phyloP scores from a whole-genome alignment of 306 rosid species.

The Aeschynomene evenia region DNA sequence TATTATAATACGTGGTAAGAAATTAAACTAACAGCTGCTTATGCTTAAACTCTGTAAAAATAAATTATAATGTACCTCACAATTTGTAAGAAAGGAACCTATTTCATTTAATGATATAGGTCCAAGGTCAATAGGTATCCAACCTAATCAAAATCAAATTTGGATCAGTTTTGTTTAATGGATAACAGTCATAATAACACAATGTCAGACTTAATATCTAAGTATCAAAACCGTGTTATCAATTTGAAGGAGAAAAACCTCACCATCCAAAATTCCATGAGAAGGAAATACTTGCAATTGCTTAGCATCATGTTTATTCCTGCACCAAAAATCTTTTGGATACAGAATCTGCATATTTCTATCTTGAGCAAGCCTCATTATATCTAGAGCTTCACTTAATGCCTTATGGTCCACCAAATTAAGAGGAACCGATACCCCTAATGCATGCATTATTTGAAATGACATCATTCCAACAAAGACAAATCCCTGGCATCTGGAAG shows the following conservation, averaged over 20 bases:
- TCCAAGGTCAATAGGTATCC: conserved; percentile 87
- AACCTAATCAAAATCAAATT: conserved; percentile 46
- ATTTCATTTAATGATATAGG: conserved; percentile 68
- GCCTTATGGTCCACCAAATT: conserved; percentile 53
- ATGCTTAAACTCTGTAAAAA: conserved; percentile 20
- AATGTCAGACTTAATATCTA: not conserved
- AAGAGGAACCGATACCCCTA: conserved; percentile 61
- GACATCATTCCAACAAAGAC: conserved; percentile 87
- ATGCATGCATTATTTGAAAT: conserved; percentile 83
- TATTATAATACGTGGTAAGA: not conserved
- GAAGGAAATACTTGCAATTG: conserved; percentile 57
- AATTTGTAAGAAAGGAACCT: conserved; percentile 50
- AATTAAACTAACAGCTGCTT: conserved; percentile 23
- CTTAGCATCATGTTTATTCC: conserved; percentile 44
- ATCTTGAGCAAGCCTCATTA: conserved; percentile 51
- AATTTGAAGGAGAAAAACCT: conserved; percentile 31
- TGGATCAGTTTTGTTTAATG: conserved; percentile 11
- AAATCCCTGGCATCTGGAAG: conserved; percentile 70
- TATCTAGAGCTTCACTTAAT: conserved; percentile 49
- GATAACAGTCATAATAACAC: no score
- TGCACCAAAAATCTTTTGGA: conserved; percentile 89
- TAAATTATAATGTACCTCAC: conserved; percentile 54
- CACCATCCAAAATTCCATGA: conserved; percentile 67
- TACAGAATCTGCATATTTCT: conserved; percentile 53
- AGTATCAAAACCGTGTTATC: not conserved